Evolutionary conservation across 352 stramenopile genomes (phyloP).

Genomic region (Phytophthora europaea): DNA sequence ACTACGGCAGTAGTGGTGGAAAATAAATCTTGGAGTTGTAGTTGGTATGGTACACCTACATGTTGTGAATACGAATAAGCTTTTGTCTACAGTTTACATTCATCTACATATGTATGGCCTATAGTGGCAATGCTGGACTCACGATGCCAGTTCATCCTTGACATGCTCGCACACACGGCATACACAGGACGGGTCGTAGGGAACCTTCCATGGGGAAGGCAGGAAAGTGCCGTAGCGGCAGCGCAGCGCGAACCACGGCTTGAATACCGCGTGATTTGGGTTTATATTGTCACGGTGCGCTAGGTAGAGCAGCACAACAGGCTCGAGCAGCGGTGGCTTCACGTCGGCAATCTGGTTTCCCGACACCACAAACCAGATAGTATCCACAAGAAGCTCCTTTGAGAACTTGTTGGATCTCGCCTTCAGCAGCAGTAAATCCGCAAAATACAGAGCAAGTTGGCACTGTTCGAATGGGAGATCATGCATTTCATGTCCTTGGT

Average conservation of each 20-base stretch:
- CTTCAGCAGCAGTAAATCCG: constrained; percentile 64
- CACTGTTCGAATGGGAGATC: constrained; percentile 39
- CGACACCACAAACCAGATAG: constrained; percentile 67
- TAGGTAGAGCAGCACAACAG: constrained; percentile 70
- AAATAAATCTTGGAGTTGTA: too few species aligned
- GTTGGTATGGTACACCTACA: constrained; percentile 35
- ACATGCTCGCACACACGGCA: constrained; percentile 73
- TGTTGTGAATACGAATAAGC: constrained; percentile 14
- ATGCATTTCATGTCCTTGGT: constrained; percentile 11
- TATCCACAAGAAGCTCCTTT: constrained; percentile 60
- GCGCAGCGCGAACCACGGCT: constrained; percentile 73
- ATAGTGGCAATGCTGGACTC: background rate
- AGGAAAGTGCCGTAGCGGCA: constrained; percentile 67
- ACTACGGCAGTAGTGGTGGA: background rate
- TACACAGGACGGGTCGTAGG: constrained; percentile 58
- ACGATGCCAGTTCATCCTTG: constrained; percentile 33
- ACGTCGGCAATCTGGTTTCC: constrained; percentile 60
- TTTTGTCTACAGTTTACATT: constrained; percentile 18
- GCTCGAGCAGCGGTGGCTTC: constrained; percentile 54
- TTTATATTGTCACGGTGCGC: constrained; percentile 78
- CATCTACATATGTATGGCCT: background rate
- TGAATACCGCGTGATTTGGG: constrained; percentile 54
- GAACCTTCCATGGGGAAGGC: constrained; percentile 60
- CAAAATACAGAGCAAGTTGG: constrained; percentile 72
- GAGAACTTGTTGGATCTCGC: constrained; percentile 50